Conservation (phyloP, 495 filamentous ascomycete genomes). For the Penicillium verhagenii region DNA sequence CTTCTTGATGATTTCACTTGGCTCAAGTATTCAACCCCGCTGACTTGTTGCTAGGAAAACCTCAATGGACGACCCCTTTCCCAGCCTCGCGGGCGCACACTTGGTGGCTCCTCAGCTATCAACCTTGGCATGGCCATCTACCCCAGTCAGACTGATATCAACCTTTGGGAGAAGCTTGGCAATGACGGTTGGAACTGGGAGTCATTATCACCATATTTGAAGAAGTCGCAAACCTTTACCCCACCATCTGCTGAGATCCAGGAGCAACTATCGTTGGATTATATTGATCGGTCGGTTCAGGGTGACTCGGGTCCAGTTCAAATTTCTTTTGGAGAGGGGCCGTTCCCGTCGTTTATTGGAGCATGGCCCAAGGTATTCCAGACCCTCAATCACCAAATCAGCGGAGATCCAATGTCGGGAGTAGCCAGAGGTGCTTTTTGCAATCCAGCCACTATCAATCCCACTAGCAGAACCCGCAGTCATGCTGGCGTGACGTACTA, state of each 20-base stretch:
- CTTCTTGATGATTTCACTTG: neutral
- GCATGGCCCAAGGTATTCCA: slow-evolving; percentile 33
- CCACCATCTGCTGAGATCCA: slow-evolving; percentile 9
- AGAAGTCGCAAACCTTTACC: slow-evolving; percentile 18
- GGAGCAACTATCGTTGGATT: slow-evolving; percentile 12
- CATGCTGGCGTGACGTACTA: slow-evolving; percentile 41
- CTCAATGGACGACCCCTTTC: slow-evolving; percentile 22
- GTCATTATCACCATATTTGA: slow-evolving; percentile 41
- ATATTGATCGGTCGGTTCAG: slow-evolving; percentile 31
- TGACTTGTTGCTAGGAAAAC: slow-evolving; percentile 11
- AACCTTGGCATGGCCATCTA: slow-evolving; percentile 52
- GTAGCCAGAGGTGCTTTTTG: slow-evolving; percentile 23
- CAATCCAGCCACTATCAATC: slow-evolving; percentile 45
- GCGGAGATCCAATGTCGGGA: slow-evolving; percentile 14
- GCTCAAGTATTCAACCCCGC: neutral
- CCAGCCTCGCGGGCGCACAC: slow-evolving; percentile 45
- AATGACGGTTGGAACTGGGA: slow-evolving; percentile 53
- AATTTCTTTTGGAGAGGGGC: slow-evolving; percentile 36
- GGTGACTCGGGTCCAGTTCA: slow-evolving; percentile 39
- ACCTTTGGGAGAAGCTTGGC: slow-evolving; percentile 50
- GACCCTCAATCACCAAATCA: slow-evolving; percentile 2
- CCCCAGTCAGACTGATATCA: slow-evolving; percentile 35
- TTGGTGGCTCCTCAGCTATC: slow-evolving; percentile 56
- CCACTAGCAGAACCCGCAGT: slow-evolving; percentile 34
- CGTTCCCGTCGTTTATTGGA: slow-evolving; percentile 28